Base-by-base conservation (phyloP, 2,329 filamentous ascomycete species). In the Trichoderma aggressivum region DNA sequence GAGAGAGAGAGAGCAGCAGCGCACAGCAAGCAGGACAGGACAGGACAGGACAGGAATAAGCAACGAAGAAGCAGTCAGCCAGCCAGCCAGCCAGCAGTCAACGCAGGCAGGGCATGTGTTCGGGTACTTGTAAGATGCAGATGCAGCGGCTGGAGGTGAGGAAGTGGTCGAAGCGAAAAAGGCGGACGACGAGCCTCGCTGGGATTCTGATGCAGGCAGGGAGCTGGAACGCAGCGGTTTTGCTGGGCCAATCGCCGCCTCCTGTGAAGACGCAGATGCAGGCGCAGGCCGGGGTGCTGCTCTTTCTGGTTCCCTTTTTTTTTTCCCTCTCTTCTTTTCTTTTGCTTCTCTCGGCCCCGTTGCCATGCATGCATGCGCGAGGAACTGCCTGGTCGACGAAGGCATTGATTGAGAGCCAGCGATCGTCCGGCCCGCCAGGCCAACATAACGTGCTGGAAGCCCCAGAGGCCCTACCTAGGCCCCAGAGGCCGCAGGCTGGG, bases 341-440 rank as follows among this genome's bases (percentile, higher is more conserved):
- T 26, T 56, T 26, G 6, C 14, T 47, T 47, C 34, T 24, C 43
- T 14, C 16, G 11, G 18, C 39, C 39, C 39, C 61, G 61, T 63
- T 28, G 61, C n/a, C 58, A n/a, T 61, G 58, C 58, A 61, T 61
- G 58, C 58, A 39, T 28, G 26, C 26, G n/a, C 43, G 43, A 50
- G 43, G 43, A 50, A 21, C 43, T 21, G 43, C 43, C 43, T 50
- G 43, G 43, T 18, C 26, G 55, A 32, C 47, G 21, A 24, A 11
- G 47, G 47, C 47, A 53, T 53, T 24, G 21, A 32, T n/a, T n/a
- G n/a, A n/a, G n/a, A 32, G 65, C 61, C n/a, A 61, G 66, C 26
- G 67, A 70, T 70, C 67, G 67, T 62, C 67, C 67, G 67, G 67
- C 67, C 67, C 67, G 67, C 58, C 30, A 21, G 34, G 63, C 50